phyloP scores from a whole-genome alignment of 2,329 filamentous ascomycete species.

The Aschersonia sp. region DNA sequence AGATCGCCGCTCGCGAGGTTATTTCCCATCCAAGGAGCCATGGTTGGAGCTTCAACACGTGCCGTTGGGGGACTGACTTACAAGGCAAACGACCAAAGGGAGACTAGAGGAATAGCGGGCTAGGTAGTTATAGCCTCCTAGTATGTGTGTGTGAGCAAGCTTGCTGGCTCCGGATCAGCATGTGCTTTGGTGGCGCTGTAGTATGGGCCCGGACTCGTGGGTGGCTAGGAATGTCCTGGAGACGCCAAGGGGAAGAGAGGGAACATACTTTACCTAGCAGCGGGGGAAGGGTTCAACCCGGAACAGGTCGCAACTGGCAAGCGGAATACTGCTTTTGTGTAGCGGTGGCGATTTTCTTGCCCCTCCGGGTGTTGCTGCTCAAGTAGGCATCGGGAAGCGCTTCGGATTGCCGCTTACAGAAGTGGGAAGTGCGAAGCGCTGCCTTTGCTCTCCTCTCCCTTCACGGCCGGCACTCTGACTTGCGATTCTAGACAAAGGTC shows the following conservation, averaged over 20 bases:
- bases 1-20: not conserved
- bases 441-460: not conserved
- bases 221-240: too few relatives aligned
- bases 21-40: not conserved
- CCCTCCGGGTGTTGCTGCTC: not conserved
- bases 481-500: not conserved
- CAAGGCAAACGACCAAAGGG: too few relatives aligned
- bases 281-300: too few relatives aligned
- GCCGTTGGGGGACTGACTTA: not conserved
- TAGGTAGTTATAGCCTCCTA: too few relatives aligned
- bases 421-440: slow-evolving; percentile 1
- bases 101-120: too few relatives aligned
- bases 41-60: not conserved
- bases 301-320: not conserved
- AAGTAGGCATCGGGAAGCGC: slow-evolving; percentile 1
- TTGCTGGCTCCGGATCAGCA: too few relatives aligned
- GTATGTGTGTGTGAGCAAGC: too few relatives aligned
- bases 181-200: too few relatives aligned
- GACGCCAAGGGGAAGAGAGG: too few relatives aligned
- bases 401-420: slow-evolving; percentile 7
- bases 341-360: not conserved
- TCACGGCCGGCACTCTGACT: not conserved
- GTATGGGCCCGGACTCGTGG: too few relatives aligned
- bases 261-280: too few relatives aligned
- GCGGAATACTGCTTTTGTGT: not conserved